Base-by-base conservation (phyloP, 2,329 filamentous ascomycete genomes). In the Scedosporium apiospermum region DNA sequence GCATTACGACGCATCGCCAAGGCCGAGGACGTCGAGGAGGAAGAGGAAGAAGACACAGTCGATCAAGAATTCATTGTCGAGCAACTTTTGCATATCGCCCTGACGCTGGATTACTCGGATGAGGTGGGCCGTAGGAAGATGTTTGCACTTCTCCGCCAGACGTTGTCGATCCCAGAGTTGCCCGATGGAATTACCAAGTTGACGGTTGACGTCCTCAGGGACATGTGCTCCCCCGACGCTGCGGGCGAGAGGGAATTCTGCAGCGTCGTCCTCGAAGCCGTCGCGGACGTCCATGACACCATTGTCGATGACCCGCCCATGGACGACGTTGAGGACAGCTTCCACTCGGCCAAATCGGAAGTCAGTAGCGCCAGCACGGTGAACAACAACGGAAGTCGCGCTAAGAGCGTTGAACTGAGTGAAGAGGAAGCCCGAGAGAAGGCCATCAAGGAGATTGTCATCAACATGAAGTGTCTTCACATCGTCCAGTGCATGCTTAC, bases 401-500 rank as follows among this genome's bases (percentile, higher is more conserved):
- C 70, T 12, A 76, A 73, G 58, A 73, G 71, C 12, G 68, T 73
- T 16, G 79, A 80, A 62, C 68, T 83, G 63, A 83, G 77, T 60
- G 86, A 88, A 63, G 88, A 90, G 67, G 85, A 88, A 65, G 84
- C 85, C 9, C 81, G 85, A 67, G 82, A 83, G 57, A 96, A 93
- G 76, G 91, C 90, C 1, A 86, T 97, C 67, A 88, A 86, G 67
- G 92, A 97, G 75, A 95, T 97, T 71, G 87, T 97, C 79, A 89
- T 98, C 73, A 98, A 98, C 78, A 93, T 97, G 85, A 98, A 98
- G 77, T 98, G 95, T 74, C 82, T 99, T 65, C 90, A 97, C 71
- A 97, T 99, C 67, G 93, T 96, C 27, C 91, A 97, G 74, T 98
- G 92, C 79, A 96, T 98, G 90, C 82, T 99, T 60, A 88, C 96